Evolutionary conservation across 2,329 filamentous ascomycete species (phyloP).

Genomic region (Fusarium robinianum): DNA sequence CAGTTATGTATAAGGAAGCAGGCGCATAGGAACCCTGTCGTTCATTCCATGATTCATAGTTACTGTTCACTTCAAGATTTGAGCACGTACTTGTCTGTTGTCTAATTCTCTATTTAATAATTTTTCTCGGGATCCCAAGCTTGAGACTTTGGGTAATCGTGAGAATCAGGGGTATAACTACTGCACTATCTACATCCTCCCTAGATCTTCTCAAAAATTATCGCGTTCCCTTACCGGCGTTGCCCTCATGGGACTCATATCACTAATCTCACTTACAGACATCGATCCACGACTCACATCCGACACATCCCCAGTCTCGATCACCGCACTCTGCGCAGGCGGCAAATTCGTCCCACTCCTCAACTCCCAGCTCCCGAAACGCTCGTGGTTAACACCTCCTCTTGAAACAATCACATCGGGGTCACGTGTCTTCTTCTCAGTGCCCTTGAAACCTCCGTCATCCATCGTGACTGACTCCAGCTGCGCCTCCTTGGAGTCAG

Average conservation of each 20-base stretch:
- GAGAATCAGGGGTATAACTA: too few relatives aligned
- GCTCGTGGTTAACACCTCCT: slow-evolving; percentile 49
- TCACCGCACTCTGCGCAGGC: slow-evolving; percentile 22
- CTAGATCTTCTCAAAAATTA: slow-evolving; percentile 40
- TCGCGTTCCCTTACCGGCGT: slow-evolving; percentile 47
- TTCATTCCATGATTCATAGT: too few relatives aligned
- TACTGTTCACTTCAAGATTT: too few relatives aligned
- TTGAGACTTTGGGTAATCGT: too few relatives aligned
- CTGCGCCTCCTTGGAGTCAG: slow-evolving; percentile 12
- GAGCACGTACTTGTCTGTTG: too few relatives aligned
- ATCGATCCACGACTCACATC: slow-evolving; percentile 24
- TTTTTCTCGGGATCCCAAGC: too few relatives aligned
- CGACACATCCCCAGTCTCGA: slow-evolving; percentile 32
- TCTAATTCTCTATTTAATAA: too few relatives aligned
- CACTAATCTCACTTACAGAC: slow-evolving; percentile 39
- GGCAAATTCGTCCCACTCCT: slow-evolving; percentile 24
- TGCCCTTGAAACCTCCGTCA: slow-evolving; percentile 52
- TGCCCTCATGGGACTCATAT: slow-evolving; percentile 43
- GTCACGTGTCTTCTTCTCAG: slow-evolving; percentile 51
- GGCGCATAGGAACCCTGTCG: too few relatives aligned
- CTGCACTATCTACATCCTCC: too few relatives aligned
- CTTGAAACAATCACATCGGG: slow-evolving; percentile 48
- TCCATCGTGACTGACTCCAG: too few relatives aligned
- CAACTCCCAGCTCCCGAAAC: slow-evolving; percentile 57
- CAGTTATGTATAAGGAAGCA: too few relatives aligned